Evolutionary conservation across 805 yeast genomes (phyloP), one percentile per base, ranked within the genome.

Genomic region (Candida tallmaniae): DNA sequence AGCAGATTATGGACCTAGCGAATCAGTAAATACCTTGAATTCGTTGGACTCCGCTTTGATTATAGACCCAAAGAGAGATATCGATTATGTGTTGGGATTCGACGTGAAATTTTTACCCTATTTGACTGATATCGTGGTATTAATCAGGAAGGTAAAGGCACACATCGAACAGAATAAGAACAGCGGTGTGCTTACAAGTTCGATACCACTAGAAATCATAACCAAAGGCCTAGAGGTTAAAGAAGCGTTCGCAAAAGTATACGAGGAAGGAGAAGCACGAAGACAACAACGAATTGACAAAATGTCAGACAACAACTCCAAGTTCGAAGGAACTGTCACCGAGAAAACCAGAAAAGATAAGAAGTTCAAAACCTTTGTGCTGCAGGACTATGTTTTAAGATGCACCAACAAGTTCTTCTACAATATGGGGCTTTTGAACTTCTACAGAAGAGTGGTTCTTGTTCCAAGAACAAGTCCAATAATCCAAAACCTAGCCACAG

Each of bases 71-170:
- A 53, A 52, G 28, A 41, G 58, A 20, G 76, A 74, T 44, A 74
- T 81, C 32, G 87, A 81, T 49, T 73, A 71, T 37, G 60, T 80
- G 32, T 59, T 72, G 34, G 94, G 93, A 1, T 75, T 84, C 51
- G 88, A 83, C 43, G 62, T 78, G 9, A 66, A 65, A 40, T 67
- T 82, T 37, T 58, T 83, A 14, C 80, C 83, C 0, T 65, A 70
- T 21, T 74, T 76, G 41, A 68, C 80, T 14, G 69, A 74, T 27
- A 66, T 80, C 6, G 62, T 61, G 0, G 34, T 54, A 4, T 46
- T 65, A 4, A 59, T 65, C 3, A 45, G 61, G 17, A 51, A 51
- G 34, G 55, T 57, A 2, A 55, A 62, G 19, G 26, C 31, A 1
- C 49, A 50, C 34, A 32, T 54, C 30, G 36, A 29, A 6, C 15